Evolutionary conservation across 1,284 basidiomycete species (phyloP), one percentile per base, ranked within the genome.

Genomic region (Trametes pubescens): DNA sequence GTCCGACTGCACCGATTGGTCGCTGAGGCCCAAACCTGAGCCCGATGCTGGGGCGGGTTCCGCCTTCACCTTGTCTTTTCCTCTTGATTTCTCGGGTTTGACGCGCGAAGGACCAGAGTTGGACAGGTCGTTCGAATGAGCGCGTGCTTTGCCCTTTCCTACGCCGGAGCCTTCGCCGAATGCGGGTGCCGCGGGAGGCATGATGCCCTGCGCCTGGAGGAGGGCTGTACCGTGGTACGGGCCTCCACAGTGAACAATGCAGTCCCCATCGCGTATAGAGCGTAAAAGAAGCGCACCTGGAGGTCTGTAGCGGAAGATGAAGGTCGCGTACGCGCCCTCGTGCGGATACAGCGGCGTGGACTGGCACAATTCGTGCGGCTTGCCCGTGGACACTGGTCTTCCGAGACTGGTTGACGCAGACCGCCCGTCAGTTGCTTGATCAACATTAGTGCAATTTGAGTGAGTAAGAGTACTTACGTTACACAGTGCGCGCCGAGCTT

Each of bases 401-500:
- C 56, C 56, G 22, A 49, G 46, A 16, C 53, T 46, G n/a, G 40
- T n/a, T 3, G 14, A n/a, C 3, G 18, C 14, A 2, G 18, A 16
- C 1, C 40, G 40, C 8, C 6, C 4, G 14, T 16, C 11, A 38
- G 37, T 13, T n/a, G n/a, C n/a, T n/a, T n/a, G n/a, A n/a, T n/a
- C n/a, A n/a, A n/a, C n/a, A n/a, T n/a, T n/a, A n/a, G n/a, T n/a
- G n/a, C n/a, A n/a, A n/a, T n/a, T n/a, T n/a, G n/a, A n/a, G n/a
- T n/a, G n/a, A n/a, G n/a, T n/a, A n/a, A n/a, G n/a, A n/a, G n/a
- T 29, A 32, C 53, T n/a, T 21, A 65, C 64, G 49, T 58, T 51
- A 53, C 35, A 22, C 58, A 56, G 16, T 66, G 61, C 16, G 54
- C 49, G 14, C 61, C 61, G 16, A 56, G 70, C 52, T 73, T 73